phyloP scores from a whole-genome alignment of 768 basidiomycete species.

The Suillus weaverae region DNA sequence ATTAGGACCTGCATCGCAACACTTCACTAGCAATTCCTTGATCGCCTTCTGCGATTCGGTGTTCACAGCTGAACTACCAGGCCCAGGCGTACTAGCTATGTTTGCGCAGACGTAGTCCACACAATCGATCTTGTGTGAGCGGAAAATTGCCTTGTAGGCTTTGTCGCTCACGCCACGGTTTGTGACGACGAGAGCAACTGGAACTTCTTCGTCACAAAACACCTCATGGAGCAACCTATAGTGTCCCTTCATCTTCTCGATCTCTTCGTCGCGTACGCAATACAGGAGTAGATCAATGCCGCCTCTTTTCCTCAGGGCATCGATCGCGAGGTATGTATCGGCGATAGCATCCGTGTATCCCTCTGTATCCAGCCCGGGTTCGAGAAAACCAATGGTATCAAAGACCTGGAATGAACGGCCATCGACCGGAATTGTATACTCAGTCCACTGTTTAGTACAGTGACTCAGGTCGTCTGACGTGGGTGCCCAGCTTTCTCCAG shows the following conservation, averaged over 20 bases:
- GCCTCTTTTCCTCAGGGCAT: conserved; percentile 30
- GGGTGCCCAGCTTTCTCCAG: conserved; percentile 25
- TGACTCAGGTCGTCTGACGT: conserved; percentile 30
- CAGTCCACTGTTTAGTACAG: conserved; percentile 33
- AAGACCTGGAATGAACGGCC: conserved; percentile 25
- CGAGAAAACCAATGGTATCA: conserved; percentile 37
- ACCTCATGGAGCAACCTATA: conserved; percentile 39
- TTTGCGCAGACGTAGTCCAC: background rate
- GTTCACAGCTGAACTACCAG: background rate
- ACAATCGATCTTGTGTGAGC: background rate
- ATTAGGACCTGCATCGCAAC: background rate
- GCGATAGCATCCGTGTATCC: conserved; percentile 23
- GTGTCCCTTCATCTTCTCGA: conserved; percentile 29
- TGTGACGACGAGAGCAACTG: conserved; percentile 39
- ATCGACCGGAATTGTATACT: conserved; percentile 13
- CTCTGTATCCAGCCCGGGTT: conserved; percentile 16
- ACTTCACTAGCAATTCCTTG: background rate
- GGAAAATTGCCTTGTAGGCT: background rate
- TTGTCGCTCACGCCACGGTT: conserved; percentile 27
- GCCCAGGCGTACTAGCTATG: background rate
- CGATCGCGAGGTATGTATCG: conserved; percentile 35
- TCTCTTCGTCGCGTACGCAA: conserved; percentile 39
- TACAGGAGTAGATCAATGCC: conserved; percentile 39
- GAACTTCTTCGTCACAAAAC: conserved; percentile 37
- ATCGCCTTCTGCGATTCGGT: background rate